These are phyloP conservation scores for Penicillium nucicola DNA, from an alignment of 495 filamentous ascomycete genomes.

Conservation along the genomic window DNA sequence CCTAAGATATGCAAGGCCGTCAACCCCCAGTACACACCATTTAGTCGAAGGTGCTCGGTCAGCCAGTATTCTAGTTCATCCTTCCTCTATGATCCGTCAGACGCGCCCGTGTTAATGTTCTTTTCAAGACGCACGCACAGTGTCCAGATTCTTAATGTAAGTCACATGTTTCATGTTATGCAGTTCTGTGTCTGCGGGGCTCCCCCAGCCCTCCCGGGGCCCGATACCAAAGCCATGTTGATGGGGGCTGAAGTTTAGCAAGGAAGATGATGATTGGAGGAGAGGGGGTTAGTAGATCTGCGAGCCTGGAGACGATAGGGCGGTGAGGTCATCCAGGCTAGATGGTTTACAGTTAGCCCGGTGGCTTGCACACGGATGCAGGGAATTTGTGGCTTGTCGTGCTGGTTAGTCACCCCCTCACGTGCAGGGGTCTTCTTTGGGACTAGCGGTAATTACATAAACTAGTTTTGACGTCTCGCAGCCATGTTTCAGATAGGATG, in stretches of 20 bases:
- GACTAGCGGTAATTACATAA: too few species aligned
- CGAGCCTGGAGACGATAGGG: background rate
- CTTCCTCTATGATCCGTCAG: conserved; percentile 56
- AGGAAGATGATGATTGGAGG: background rate
- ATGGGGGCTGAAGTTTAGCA: background rate
- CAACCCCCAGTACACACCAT: conserved; percentile 95
- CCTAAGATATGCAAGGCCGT: conserved; percentile 82
- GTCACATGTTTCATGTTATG: conserved; percentile 76
- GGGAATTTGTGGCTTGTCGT: background rate
- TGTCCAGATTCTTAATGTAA: conserved; percentile 92
- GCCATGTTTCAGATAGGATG: conserved; percentile 27
- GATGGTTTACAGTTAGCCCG: too few species aligned
- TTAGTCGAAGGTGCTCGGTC: conserved; percentile 91
- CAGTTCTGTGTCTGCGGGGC: conserved; percentile 52
- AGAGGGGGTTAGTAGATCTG: conserved; percentile 4
- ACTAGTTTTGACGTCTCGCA: conserved; percentile 19
- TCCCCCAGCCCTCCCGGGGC: conserved; percentile 54
- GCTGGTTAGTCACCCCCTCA: background rate
- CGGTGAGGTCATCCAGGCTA: background rate
- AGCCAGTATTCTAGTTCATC: conserved; percentile 97
- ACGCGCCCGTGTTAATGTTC: conserved; percentile 2
- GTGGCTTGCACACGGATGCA: background rate
- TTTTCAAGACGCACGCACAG: conserved; percentile 49
- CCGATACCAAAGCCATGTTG: conserved; percentile 59
- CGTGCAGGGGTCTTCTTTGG: background rate